These are phyloP conservation scores for Ophiobolus disseminans DNA, from an alignment of 2,329 filamentous ascomycete species.

Conservation along the genomic window DNA sequence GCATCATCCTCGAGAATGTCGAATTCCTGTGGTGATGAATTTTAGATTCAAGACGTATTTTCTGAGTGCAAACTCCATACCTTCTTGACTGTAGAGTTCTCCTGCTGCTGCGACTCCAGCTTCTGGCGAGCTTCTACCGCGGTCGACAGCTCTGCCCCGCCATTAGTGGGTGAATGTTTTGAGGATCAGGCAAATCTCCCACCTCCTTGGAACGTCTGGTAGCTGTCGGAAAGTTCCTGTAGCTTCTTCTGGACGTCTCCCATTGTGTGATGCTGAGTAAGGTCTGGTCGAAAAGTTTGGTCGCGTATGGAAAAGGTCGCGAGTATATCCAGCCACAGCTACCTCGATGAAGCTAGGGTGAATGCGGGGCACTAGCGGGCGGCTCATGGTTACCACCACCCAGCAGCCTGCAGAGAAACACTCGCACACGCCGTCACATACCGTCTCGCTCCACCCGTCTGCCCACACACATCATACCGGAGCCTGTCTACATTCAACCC, in stretches of 20 bases:
- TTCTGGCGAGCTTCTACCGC: slow-evolving; percentile 83
- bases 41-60: slow-evolving; percentile 5
- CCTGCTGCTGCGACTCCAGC: slow-evolving; percentile 91
- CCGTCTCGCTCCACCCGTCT: slow-evolving; percentile 5
- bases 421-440: slow-evolving; percentile 2
- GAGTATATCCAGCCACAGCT: slow-evolving; percentile 28
- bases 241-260: slow-evolving; percentile 74
- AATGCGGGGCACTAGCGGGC: slow-evolving; percentile 24
- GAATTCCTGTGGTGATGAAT: slow-evolving; percentile 71
- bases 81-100: slow-evolving; percentile 87
- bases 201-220: slow-evolving; percentile 86
- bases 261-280: slow-evolving; percentile 44
- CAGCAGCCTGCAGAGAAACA: slow-evolving; percentile 5
- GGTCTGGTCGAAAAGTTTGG: slow-evolving; percentile 22
- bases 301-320: slow-evolving; percentile 19
- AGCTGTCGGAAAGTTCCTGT: slow-evolving; percentile 85
- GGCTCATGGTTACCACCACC: slow-evolving; percentile 21
- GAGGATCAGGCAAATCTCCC: slow-evolving; percentile 18
- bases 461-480: slow-evolving; percentile 6
- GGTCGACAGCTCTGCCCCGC: slow-evolving; percentile 73
- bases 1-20: slow-evolving; percentile 77
- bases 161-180: slow-evolving; percentile 18
- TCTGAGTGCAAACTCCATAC: slow-evolving; percentile 51
- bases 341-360: slow-evolving; percentile 33
- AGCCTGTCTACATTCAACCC: too few relatives aligned